A percentile compares a stretch with the other conserved stretches of the same genome.
Conservation (phyloP, 1,139 yeast genomes). For the Kluyveromyces marxianus region DNA sequence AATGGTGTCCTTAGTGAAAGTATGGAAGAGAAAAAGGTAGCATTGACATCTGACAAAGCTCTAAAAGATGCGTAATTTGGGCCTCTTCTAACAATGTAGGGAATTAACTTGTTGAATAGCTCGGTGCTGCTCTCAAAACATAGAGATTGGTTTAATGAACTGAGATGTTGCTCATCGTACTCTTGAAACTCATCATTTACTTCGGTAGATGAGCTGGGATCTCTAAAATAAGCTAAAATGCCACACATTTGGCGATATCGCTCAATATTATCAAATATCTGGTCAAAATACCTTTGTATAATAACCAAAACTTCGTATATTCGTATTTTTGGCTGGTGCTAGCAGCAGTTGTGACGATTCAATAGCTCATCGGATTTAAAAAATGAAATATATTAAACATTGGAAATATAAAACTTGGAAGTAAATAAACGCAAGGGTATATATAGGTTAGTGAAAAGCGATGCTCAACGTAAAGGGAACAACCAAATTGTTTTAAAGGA, state of each 20-base stretch:
- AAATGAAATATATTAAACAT: too few relatives aligned
- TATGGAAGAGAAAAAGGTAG: constrained; percentile 48
- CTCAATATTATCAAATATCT: too few relatives aligned
- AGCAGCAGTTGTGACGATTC: too few relatives aligned
- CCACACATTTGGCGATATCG: constrained; percentile 35
- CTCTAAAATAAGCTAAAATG: constrained; percentile 31
- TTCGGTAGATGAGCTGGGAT: neutral
- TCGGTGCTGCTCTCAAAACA: neutral
- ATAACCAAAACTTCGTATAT: too few relatives aligned
- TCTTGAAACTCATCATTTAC: constrained; percentile 11
- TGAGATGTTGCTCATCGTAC: constrained; percentile 19
- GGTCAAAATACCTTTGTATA: too few relatives aligned
- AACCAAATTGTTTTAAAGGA: too few relatives aligned
- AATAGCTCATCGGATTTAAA: too few relatives aligned
- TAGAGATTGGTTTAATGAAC: constrained; percentile 7
- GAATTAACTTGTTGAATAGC: constrained; percentile 32
- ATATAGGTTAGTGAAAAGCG: too few relatives aligned
- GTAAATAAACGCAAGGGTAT: too few relatives aligned
- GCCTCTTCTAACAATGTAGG: constrained; percentile 45
- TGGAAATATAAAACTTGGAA: too few relatives aligned
- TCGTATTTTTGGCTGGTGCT: too few relatives aligned
- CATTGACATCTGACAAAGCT: constrained; percentile 7
- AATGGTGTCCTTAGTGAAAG: constrained; percentile 74
- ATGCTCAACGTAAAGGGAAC: too few relatives aligned
- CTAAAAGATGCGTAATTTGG: constrained; percentile 40